Conservation (phyloP, 306 rosid genomes). For the Mimosa pudica region DNA sequence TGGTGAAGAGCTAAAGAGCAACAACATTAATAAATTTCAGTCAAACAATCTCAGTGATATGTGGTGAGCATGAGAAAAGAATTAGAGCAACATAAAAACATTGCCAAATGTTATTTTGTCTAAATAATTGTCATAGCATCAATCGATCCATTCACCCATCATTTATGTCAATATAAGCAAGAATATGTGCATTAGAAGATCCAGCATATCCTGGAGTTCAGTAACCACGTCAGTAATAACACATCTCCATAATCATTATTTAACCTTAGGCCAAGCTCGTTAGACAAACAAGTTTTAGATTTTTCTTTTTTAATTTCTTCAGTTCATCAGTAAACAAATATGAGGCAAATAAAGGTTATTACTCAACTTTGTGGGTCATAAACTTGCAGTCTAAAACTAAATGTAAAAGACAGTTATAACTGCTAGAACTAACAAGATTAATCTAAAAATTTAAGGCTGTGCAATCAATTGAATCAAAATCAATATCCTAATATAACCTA, state of each 20-base stretch:
- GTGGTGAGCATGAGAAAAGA: background rate
- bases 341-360: background rate
- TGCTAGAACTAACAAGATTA: background rate
- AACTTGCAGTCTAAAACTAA: background rate
- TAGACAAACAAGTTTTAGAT: background rate
- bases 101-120: background rate
- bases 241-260: background rate
- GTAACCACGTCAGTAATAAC: background rate
- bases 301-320: background rate
- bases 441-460: background rate
- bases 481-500: background rate
- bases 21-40: constrained; percentile 26
- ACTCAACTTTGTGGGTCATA: background rate
- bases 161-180: background rate
- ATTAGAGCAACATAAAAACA: background rate
- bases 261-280: background rate
- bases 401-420: background rate
- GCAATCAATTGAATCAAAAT: background rate
- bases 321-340: background rate
- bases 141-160: background rate
- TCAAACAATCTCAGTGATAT: constrained; percentile 8
- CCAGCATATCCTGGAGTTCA: constrained; percentile 2
- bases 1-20: constrained; percentile 65
- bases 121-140: background rate
- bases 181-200: background rate